Evolutionary conservation across 2,329 filamentous ascomycete genomes (phyloP).

Genomic region (Xylaria sp.): DNA sequence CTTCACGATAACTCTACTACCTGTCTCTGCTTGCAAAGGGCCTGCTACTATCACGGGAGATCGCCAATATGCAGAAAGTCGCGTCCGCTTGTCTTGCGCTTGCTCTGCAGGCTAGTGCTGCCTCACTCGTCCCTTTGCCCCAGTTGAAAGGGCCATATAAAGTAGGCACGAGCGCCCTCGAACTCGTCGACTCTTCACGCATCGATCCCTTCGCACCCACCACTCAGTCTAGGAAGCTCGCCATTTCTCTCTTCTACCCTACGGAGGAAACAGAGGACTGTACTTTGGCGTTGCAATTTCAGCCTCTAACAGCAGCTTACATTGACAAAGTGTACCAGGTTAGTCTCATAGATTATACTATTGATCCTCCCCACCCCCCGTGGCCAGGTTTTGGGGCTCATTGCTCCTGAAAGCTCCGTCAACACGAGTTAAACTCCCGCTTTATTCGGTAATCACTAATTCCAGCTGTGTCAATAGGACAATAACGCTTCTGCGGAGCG

Average conservation of each 20-base stretch:
- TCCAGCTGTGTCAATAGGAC: too few relatives aligned
- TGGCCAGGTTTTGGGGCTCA: too few relatives aligned
- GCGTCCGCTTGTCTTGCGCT: neutral
- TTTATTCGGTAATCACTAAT: too few relatives aligned
- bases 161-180: neutral
- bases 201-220: constrained; percentile 8
- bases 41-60: neutral
- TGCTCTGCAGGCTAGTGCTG: neutral
- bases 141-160: neutral
- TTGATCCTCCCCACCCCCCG: too few relatives aligned
- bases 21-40: neutral
- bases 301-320: constrained; percentile 7
- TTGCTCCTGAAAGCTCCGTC: constrained; percentile 3
- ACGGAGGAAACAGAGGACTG: neutral
- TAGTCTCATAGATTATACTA: too few relatives aligned
- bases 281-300: neutral
- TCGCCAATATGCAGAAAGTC: neutral
- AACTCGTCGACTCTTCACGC: constrained; percentile 3
- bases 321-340: constrained; percentile 4
- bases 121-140: neutral
- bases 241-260: constrained; percentile 8
- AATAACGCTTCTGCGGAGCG: neutral
- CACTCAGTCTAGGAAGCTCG: neutral
- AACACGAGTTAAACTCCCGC: too few relatives aligned
- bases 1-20: neutral